Base-by-base conservation (phyloP, 1,284 basidiomycete species). In the Naganishia albida region DNA sequence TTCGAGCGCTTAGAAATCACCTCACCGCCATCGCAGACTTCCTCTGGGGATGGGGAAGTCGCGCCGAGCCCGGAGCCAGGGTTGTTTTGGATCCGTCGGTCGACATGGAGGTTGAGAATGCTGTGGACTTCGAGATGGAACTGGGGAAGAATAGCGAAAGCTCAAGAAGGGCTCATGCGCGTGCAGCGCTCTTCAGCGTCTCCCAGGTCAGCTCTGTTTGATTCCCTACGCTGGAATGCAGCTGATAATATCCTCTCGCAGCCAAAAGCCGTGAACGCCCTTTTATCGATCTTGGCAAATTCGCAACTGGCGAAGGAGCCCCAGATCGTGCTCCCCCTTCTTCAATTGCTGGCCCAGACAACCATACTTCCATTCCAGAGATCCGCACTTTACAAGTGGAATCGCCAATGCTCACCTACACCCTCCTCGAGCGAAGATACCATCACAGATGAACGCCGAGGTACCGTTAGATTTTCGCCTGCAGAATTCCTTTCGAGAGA, bases 341-440 rank as follows among this genome's bases (percentile, higher is more conserved):
- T 75, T 86, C 64, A 85, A 82, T 65, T 80, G 81, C 8, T 88
- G 85, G 7, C 82, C 85, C 69, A 82, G 82, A 34, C 86, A 85
- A 49, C 87, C 82, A n/a, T 79, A 86, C 52, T 83, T 0, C 80
- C 82, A 0, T 75, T 77, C 0, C 85, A 91, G 71, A 83, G 89
- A 28, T 77, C 76, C 1, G 79, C 82, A 0, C 81, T 91, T 7
- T 80, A 84, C 0, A 82, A 85, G 20, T 91, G 88, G 88, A 54
- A 54, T 38, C 40, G 50, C 38, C 25, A 46, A 1, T 0, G 3
- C 18, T 18, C 62, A 43, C 18, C 26, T 28, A 23, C 49, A 13
- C 16, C 23, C 42, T 53, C 42, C 20, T 20, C 62, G 25, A 1
- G 25, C 8, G n/a, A 26, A 28, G 44, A 25, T 39, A 8, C 30